phyloP scores from a whole-genome alignment of 2,329 filamentous ascomycete species.

The Dendryphion nanum region DNA sequence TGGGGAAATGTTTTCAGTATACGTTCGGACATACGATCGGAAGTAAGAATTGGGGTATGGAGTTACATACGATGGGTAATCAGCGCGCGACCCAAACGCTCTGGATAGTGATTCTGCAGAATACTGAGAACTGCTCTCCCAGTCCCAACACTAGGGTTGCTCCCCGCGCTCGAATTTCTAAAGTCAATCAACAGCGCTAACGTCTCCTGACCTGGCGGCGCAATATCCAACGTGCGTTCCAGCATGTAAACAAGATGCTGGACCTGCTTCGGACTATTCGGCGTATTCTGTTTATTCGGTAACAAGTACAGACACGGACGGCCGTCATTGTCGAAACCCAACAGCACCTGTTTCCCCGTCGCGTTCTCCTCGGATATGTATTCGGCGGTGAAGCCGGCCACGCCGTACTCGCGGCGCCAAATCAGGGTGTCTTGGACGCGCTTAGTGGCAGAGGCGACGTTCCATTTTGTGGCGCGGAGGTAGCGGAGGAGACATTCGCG shows the following conservation, averaged over 20 bases:
- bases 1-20: not conserved
- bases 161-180: constrained; percentile 71
- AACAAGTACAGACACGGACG: constrained; percentile 90
- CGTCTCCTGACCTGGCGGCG: constrained; percentile 83
- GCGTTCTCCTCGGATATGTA: constrained; percentile 93
- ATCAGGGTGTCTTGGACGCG: constrained; percentile 77
- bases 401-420: constrained; percentile 89
- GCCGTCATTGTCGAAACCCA: constrained; percentile 82
- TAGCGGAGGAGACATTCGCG: constrained; percentile 90
- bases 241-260: constrained; percentile 96
- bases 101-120: constrained; percentile 92
- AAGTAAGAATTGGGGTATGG: not conserved
- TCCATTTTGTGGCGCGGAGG: constrained; percentile 88
- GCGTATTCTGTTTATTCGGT: constrained; percentile 89
- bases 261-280: constrained; percentile 79
- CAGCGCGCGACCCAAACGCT: constrained; percentile 82
- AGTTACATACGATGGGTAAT: constrained; percentile 73
- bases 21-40: too few species aligned
- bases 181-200: constrained; percentile 89
- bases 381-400: constrained; percentile 71
- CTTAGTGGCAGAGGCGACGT: constrained; percentile 69
- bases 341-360: constrained; percentile 89
- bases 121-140: constrained; percentile 85
- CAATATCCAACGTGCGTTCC: constrained; percentile 82
- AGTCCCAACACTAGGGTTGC: constrained; percentile 73